Evolutionary conservation across 2,329 filamentous ascomycete genomes (phyloP).

Genomic region (Herpotrichia juniperi): DNA sequence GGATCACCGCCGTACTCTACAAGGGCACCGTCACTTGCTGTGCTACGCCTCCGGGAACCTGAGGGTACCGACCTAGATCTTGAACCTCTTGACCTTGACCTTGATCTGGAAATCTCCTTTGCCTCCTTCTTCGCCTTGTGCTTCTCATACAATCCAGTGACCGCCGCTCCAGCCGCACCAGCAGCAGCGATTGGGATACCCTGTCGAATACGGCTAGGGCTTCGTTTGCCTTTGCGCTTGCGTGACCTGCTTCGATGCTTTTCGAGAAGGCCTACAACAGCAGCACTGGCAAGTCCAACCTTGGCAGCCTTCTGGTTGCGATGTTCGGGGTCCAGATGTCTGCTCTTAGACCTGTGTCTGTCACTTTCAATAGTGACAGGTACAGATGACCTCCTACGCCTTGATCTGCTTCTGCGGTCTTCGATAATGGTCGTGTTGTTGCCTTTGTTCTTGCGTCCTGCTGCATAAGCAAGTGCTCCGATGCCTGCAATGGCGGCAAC

Average conservation of each 20-base stretch:
- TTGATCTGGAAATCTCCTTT: slow-evolving; percentile 52
- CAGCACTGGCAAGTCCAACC: slow-evolving; percentile 67
- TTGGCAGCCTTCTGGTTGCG: slow-evolving; percentile 65
- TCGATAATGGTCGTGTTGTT: slow-evolving; percentile 53
- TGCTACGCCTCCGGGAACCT: slow-evolving; percentile 50
- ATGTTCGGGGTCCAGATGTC: slow-evolving; percentile 53
- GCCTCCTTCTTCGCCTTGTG: slow-evolving; percentile 65
- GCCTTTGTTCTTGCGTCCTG: slow-evolving; percentile 54
- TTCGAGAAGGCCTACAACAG: slow-evolving; percentile 66
- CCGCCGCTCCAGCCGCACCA: slow-evolving; percentile 65
- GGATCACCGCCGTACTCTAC: slow-evolving; percentile 70
- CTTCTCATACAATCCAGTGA: slow-evolving; percentile 67
- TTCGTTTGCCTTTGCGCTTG: slow-evolving; percentile 57
- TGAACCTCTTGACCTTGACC: slow-evolving; percentile 40
- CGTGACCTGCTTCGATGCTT: slow-evolving; percentile 64
- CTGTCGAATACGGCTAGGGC: slow-evolving; percentile 61
- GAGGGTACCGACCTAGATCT: slow-evolving; percentile 55
- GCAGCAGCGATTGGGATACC: slow-evolving; percentile 66
- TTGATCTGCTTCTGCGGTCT: slow-evolving; percentile 55
- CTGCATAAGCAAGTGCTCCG: slow-evolving; percentile 63
- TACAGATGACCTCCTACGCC: slow-evolving; percentile 51
- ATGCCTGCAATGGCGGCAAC: slow-evolving; percentile 66
- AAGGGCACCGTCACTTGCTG: slow-evolving; percentile 57
- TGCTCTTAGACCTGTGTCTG: slow-evolving; percentile 46
- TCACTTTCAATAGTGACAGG: slow-evolving; percentile 32